phyloP scores from a whole-genome alignment of 768 basidiomycete genomes.

The Xerocomus potaroensis region DNA sequence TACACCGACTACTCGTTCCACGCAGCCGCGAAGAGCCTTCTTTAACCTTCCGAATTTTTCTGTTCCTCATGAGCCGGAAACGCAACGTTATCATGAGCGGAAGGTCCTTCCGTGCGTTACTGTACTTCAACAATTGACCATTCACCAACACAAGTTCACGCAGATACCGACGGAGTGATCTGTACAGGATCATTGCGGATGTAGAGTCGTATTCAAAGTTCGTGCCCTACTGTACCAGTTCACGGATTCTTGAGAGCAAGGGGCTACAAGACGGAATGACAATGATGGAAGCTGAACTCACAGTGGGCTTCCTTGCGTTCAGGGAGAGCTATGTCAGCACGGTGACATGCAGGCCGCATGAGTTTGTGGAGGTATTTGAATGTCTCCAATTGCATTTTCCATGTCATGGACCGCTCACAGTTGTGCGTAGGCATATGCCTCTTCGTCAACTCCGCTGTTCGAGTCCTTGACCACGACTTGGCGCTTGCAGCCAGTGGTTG shows the following conservation, averaged over 20 bases:
- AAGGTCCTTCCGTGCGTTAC: slow-evolving; percentile 84
- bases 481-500: slow-evolving; percentile 61
- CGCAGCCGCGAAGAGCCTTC: slow-evolving; percentile 29
- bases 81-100: slow-evolving; percentile 72
- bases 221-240: slow-evolving; percentile 82
- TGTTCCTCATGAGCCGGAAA: slow-evolving; percentile 31
- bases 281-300: slow-evolving; percentile 78
- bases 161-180: slow-evolving; percentile 74
- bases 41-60: slow-evolving; percentile 53
- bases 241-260: slow-evolving; percentile 50
- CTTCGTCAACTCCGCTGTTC: slow-evolving; percentile 70
- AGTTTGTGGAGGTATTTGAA: slow-evolving; percentile 61
- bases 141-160: slow-evolving; percentile 9
- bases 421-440: slow-evolving; percentile 57
- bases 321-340: slow-evolving; percentile 83
- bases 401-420: slow-evolving; percentile 4
- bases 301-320: slow-evolving; percentile 84
- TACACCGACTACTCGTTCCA: background rate
- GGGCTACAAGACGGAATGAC: slow-evolving; percentile 32
- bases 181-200: slow-evolving; percentile 86
- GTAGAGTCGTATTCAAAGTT: slow-evolving; percentile 83
- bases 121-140: slow-evolving; percentile 2
- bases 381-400: slow-evolving; percentile 2
- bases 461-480: slow-evolving; percentile 67
- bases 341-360: slow-evolving; percentile 75